phyloP scores from a whole-genome alignment of 1,139 yeast species.

The Protomyces inundatus region DNA sequence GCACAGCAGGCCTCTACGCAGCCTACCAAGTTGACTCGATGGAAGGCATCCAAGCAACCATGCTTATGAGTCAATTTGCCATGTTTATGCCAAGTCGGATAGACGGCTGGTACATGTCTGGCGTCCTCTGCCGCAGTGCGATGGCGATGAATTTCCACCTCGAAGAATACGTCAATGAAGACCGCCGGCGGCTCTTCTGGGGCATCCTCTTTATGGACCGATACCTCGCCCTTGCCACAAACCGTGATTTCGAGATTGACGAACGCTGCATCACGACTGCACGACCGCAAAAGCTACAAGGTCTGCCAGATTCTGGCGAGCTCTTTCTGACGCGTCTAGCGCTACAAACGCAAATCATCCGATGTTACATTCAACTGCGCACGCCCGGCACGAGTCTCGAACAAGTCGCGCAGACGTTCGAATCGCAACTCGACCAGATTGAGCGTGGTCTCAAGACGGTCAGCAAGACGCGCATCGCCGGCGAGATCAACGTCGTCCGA shows the following conservation, averaged over 20 bases:
- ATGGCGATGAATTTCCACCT: background rate
- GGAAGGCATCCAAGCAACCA: slow-evolving; percentile 8
- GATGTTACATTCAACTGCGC: background rate
- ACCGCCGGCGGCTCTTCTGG: background rate
- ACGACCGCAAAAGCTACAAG: background rate
- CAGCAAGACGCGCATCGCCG: background rate
- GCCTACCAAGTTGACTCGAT: slow-evolving; percentile 14
- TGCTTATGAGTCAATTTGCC: slow-evolving; percentile 13
- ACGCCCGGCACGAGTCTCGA: background rate
- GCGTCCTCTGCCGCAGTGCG: background rate
- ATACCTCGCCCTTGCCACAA: background rate
- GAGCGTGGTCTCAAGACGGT: background rate
- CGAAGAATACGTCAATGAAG: background rate
- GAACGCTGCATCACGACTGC: background rate
- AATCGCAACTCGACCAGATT: background rate
- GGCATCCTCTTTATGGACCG: background rate
- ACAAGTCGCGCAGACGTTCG: background rate
- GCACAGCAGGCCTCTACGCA: slow-evolving; percentile 7
- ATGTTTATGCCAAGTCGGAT: slow-evolving; percentile 6
- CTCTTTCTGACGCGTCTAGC: background rate
- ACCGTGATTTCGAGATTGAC: background rate
- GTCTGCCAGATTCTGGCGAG: background rate
- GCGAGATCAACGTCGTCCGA: background rate
- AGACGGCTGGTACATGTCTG: slow-evolving; percentile 17
- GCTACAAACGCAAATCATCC: background rate